A percentile compares a stretch with the other conserved stretches of the same genome.
These are phyloP conservation scores for Phytopythium sindhum DNA, from an alignment of 352 stramenopile species.

Conservation along the genomic window DNA sequence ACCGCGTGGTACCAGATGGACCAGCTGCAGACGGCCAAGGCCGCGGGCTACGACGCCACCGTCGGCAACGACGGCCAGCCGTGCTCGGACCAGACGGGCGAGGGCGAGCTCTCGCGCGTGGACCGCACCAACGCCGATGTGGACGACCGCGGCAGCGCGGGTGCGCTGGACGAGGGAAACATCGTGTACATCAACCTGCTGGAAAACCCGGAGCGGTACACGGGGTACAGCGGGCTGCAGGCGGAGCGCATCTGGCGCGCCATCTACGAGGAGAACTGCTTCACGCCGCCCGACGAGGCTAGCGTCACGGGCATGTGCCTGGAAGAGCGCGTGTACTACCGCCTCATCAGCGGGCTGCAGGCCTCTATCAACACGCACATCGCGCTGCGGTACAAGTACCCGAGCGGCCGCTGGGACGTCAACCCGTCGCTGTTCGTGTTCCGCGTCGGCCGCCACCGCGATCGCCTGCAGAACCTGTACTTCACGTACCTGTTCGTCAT, in stretches of 20 bases:
- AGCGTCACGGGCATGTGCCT: slow-evolving; percentile 78
- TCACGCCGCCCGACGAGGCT: slow-evolving; percentile 65
- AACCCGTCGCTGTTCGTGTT: slow-evolving; percentile 83
- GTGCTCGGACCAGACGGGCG: slow-evolving; percentile 67
- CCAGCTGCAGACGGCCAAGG: slow-evolving; percentile 21
- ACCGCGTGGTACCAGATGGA: slow-evolving; percentile 73
- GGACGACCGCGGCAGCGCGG: slow-evolving; percentile 46
- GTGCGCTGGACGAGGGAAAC: slow-evolving; percentile 32
- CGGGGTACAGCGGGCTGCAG: slow-evolving; percentile 93
- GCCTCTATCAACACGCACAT: slow-evolving; percentile 96
- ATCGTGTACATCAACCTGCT: slow-evolving; percentile 95
- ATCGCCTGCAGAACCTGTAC: slow-evolving; percentile 97
- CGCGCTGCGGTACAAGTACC: slow-evolving; percentile 80
- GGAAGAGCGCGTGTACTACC: slow-evolving; percentile 96
- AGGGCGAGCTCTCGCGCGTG: slow-evolving; percentile 71
- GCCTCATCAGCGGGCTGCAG: slow-evolving; percentile 95
- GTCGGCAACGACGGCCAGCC: slow-evolving; percentile 21
- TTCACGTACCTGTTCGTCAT: slow-evolving; percentile 98
- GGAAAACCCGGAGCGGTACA: slow-evolving; percentile 98
- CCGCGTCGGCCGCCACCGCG: slow-evolving; percentile 89
- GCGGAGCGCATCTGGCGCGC: slow-evolving; percentile 94
- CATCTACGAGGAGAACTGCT: slow-evolving; percentile 99
- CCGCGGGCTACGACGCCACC: slow-evolving; percentile 3
- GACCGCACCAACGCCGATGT: slow-evolving; percentile 71
- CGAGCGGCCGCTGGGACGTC: slow-evolving; percentile 51